phyloP scores from a whole-genome alignment of 163 green algal genomes.

The Coccomyxa subellipsoidea region DNA sequence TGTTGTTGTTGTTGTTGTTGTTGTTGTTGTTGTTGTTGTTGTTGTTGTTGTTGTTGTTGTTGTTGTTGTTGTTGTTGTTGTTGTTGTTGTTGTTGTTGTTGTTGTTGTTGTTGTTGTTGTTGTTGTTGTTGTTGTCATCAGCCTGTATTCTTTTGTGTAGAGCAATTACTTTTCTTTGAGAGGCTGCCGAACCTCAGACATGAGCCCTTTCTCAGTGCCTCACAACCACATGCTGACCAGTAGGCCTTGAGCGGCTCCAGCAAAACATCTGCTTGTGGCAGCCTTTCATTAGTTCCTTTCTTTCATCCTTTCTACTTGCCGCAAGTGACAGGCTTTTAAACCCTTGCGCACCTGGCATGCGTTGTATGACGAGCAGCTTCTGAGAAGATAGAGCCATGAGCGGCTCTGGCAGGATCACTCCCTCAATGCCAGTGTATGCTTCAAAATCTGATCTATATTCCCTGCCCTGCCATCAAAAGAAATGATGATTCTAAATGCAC shows the following conservation, averaged over 20 bases:
- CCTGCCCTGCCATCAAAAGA: too few relatives aligned
- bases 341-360: neutral
- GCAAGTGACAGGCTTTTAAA: neutral
- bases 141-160: neutral
- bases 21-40: too few relatives aligned
- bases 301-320: conserved; percentile 12
- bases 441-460: too few relatives aligned
- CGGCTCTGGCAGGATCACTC: conserved; percentile 28
- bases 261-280: conserved; percentile 33
- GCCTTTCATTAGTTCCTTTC: conserved; percentile 2
- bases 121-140: neutral
- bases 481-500: neutral
- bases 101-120: too few relatives aligned
- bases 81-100: too few relatives aligned
- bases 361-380: conserved; percentile 40
- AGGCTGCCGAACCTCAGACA: conserved; percentile 37
- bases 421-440: conserved; percentile 9
- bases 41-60: too few relatives aligned
- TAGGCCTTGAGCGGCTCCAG: too few relatives aligned
- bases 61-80: too few relatives aligned
- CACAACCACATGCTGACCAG: too few relatives aligned
- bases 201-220: too few relatives aligned
- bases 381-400: conserved; percentile 20
- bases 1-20: too few relatives aligned
- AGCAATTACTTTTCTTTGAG: neutral